Evolutionary conservation across 2,329 filamentous ascomycete genomes (phyloP), one percentile per base, ranked within the genome.

Genomic region (Domatiomyces globalis): DNA sequence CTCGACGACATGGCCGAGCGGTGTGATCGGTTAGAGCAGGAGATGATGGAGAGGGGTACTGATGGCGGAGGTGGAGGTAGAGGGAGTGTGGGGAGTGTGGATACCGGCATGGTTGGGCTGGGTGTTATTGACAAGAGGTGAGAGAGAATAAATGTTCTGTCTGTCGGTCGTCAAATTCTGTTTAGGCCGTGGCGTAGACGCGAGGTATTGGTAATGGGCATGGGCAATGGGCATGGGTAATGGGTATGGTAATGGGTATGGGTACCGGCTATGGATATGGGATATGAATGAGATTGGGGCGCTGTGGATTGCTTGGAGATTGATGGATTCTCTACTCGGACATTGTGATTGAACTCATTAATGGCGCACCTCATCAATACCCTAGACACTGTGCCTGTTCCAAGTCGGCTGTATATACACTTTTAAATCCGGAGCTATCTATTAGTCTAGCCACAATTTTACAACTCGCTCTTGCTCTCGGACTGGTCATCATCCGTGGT

Each of bases 381-480:
- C 5, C 33, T 15, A 39, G 33, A 39, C 33, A 45, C 19, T 10
- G n/a, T 19, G 2, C 43, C 18, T n/a, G n/a, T 45, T 45, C 43
- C 33, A 39, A 15, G 29, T 9, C 29, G 5, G 10, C 10, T 39
- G 10, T 39, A 39, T 39, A 39, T 10, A 39, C 12, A 33, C 12
- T 39, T 39, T 39, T 39, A 33, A 25, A 33, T 33, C 29, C 29
- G 2, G 29, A 33, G 10, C 4, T 5, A 15, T 39, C 33, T 39
- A 39, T 39, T 39, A 10, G 15, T 15, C 12, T 39, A 15, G 15
- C 33, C 2, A 12, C 10, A n/a, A 52, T 15, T 65, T 72, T 79
- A 86, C 70, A 87, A 72, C 74, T 87, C 80, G 61, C 77, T 76
- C 58, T 75, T 71, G 50, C 73, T 70, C 74, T 87, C 80, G 61